Conservation (phyloP, 108 stramenopile genomes). For the Nitzschia palea region DNA sequence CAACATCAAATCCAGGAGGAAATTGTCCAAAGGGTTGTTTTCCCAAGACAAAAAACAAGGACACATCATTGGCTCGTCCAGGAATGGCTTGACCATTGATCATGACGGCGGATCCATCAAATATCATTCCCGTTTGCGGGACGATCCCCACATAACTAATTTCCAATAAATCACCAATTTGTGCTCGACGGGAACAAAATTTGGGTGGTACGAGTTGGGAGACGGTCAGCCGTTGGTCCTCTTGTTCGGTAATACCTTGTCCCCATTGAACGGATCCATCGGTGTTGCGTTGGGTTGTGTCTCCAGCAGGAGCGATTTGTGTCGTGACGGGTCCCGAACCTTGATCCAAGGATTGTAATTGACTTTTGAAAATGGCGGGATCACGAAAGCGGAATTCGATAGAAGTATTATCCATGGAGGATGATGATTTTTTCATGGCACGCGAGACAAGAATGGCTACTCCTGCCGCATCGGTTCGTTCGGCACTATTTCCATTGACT, state of each 20-base stretch:
- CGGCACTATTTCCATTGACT: constrained; percentile 52
- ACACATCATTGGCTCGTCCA: constrained; percentile 82
- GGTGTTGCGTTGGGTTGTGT: constrained; percentile 68
- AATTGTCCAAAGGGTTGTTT: constrained; percentile 90
- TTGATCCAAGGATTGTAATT: constrained; percentile 36
- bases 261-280: constrained; percentile 61
- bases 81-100: constrained; percentile 77
- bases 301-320: constrained; percentile 77
- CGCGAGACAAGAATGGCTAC: constrained; percentile 62
- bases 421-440: constrained; percentile 44
- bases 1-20: constrained; percentile 88
- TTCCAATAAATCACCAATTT: constrained; percentile 76
- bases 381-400: constrained; percentile 69
- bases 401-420: constrained; percentile 12
- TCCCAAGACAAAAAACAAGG: constrained; percentile 80
- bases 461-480: constrained; percentile 67
- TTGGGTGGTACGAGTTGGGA: constrained; percentile 75
- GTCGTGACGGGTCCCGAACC: constrained; percentile 48
- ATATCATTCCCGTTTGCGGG: constrained; percentile 69
- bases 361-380: constrained; percentile 53
- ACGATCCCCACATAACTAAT: constrained; percentile 76
- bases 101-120: constrained; percentile 79
- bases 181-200: constrained; percentile 64
- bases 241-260: constrained; percentile 44
- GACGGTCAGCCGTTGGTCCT: constrained; percentile 71